Evolutionary conservation across 331 rosid genomes (phyloP).

Genomic region (Telfairia occidentalis): DNA sequence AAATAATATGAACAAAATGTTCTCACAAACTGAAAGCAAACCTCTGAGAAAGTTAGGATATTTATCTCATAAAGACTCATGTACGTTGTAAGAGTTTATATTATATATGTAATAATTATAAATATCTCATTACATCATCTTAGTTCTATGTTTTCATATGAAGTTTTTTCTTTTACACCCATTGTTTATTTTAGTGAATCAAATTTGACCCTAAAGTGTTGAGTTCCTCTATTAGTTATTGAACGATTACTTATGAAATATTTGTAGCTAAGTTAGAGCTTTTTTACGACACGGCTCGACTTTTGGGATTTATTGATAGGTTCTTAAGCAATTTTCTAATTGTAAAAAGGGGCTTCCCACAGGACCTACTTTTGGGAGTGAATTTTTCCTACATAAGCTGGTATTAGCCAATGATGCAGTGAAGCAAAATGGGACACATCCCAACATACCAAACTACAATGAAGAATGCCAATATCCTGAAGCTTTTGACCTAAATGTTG

Average conservation of each 20-base stretch:
- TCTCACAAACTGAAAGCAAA: neutral
- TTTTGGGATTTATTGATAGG: neutral
- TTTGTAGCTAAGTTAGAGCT: no score
- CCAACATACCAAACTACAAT: constrained; percentile 25
- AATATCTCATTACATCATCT: no score
- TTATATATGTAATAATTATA: no score
- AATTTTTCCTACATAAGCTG: constrained; percentile 32
- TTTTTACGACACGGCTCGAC: no score
- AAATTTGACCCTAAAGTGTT: no score
- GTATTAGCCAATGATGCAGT: constrained; percentile 66
- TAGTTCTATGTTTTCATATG: no score
- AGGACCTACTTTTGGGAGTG: constrained; percentile 44
- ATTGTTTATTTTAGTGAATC: no score
- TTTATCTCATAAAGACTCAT: no score
- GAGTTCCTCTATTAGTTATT: no score
- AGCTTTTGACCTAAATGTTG: constrained; percentile 41
- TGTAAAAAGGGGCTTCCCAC: neutral
- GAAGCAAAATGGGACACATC: constrained; percentile 36
- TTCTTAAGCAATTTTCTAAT: neutral
- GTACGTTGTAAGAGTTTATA: no score
- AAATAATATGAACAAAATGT: neutral
- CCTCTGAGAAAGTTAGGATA: neutral
- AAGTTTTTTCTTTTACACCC: no score
- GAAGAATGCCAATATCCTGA: constrained; percentile 83
- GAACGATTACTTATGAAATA: no score